Percentiles rank a stretch among this genome's conserved stretches.
These are phyloP conservation scores for Gomphus bonarii DNA, from an alignment of 1,284 basidiomycete species.

Conservation along the genomic window DNA sequence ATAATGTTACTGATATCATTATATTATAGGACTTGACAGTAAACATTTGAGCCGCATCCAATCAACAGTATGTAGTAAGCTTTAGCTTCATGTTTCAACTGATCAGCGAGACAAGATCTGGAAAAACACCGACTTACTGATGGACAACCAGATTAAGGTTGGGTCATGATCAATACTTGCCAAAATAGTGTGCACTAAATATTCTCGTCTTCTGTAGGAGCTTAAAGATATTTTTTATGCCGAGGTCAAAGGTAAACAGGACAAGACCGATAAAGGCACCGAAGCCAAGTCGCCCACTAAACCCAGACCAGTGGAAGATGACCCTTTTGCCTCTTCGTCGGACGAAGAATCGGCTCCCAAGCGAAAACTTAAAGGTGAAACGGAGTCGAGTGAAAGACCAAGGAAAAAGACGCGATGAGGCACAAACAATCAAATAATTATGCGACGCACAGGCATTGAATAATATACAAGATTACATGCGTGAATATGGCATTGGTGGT, in stretches of 20 bases:
- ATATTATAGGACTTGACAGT: slow-evolving; percentile 48
- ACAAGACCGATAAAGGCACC: slow-evolving; percentile 11
- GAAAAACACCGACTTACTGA: slow-evolving; percentile 50
- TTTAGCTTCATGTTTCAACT: not conserved
- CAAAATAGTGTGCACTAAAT: not conserved
- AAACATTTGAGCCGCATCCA: slow-evolving; percentile 63
- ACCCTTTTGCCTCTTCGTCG: slow-evolving; percentile 43
- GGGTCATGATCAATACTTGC: slow-evolving; percentile 6
- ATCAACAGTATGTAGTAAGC: slow-evolving; percentile 39
- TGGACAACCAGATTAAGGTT: slow-evolving; percentile 53
- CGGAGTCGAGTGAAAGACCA: slow-evolving; percentile 12
- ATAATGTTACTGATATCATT: not conserved
- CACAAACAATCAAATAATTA: not conserved
- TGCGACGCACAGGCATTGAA: not conserved
- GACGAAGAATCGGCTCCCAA: slow-evolving; percentile 20
- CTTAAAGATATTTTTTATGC: slow-evolving; percentile 49
- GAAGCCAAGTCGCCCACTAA: slow-evolving; percentile 19
- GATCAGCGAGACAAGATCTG: slow-evolving; percentile 35
- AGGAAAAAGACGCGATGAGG: not conserved
- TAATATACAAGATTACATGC: not conserved
- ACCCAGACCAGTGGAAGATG: slow-evolving; percentile 27
- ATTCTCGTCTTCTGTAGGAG: slow-evolving; percentile 26
- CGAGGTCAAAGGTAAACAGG: slow-evolving; percentile 26
- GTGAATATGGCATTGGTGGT: not conserved
- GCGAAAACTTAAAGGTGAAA: slow-evolving; percentile 13